Evolutionary conservation across 2,329 filamentous ascomycete genomes (phyloP), one percentile per base, ranked within the genome.

Genomic region (Bipolaris bicolor): DNA sequence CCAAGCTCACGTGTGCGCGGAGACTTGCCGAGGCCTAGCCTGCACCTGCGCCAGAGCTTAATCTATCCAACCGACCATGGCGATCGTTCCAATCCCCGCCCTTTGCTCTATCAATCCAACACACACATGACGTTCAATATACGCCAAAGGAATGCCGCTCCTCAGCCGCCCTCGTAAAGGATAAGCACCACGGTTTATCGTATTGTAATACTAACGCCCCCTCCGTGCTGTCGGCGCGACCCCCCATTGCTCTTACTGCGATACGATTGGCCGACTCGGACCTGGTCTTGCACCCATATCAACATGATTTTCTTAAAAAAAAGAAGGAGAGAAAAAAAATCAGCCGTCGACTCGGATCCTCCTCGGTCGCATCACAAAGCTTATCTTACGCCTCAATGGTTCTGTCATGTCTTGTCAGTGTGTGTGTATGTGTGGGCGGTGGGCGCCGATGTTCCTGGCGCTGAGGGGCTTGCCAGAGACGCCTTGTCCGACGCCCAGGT

Each of bases 31-130:
- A 31, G 31, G 36, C 34, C 10, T 26, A 7, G 20, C 7, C 11
- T 31, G 29, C 29, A 37, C 31, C 47, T 52, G 45, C 40, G 34
- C 49, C 31, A 48, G 10, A 49, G 50, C 50, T 54, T 54, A 48
- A 54, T 54, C 44, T 58, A 54, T 57, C 44, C 55, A 58, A 43
- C 33, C 46, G 56, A 47, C 43, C 7, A 43, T 31, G 55, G 15
- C 45, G 22, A 55, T 44, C 47, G 18, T 41, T 51, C 56, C 56
- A 58, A 51, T 58, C 52, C 56, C 43, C 52, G 33, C n/a, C 41
- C 18, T 29, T 45, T 46, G 33, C 36, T 49, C 43, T 56, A 52
- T 58, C 56, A 56, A 31, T 33, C 31, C 46, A 46, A 39, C 44
- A 37, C 41, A 5, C 6, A 41, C 45, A 24, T 55, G 18, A 55